Evolutionary conservation across 768 basidiomycete genomes (phyloP), one percentile per base, ranked within the genome.

Genomic region (Artomyces pyxidatus): DNA sequence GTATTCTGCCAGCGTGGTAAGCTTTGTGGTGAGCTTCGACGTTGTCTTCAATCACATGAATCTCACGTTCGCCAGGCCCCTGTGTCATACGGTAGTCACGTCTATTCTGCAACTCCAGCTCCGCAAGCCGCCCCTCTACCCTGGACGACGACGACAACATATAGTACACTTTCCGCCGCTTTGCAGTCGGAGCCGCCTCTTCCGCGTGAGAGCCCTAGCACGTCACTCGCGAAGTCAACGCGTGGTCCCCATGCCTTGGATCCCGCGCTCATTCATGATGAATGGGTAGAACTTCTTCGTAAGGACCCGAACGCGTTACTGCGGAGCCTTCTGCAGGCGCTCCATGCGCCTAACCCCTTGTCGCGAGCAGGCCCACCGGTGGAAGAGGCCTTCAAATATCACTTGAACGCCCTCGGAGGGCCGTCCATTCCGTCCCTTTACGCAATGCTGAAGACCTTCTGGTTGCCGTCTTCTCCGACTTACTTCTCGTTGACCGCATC

Each of bases 401-500:
- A 89, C 54, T 74, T 90, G 16, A 73, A 70, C 45, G 84, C 85
- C 0, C 69, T 88, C 1, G 69, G 77, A 0, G 75, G 79, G 1
- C 62, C 66, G 45, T 63, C 76, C 12, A 82, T 85, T 29, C 86
- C 87, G 0, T 76, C 80, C 0, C 68, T 88, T 0, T 90, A 89
- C 61, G 83, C 82, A 6, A 76, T 85, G 51, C 70, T 89, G 37
- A 87, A 85, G 62, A 88, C 88, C 0, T 89, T 90, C 55, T 89
- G 88, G 88, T 71, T 90, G 12, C 87, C 87, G 0, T 80, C 80
- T 0, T 87, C 85, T 0, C 86, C 88, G 0, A 72, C 80, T 0
- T 89, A 87, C 59, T 85, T 88, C 55, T 78, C 81, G 0, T 71
- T 88, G 32, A 88, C 86, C 9, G 83, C 84, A 22, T 86, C 85